Percentiles rank a stretch among this genome's conserved stretches.
phyloP scores from a whole-genome alignment of 2,329 filamentous ascomycete species.

The Tolypocladium paradoxum region DNA sequence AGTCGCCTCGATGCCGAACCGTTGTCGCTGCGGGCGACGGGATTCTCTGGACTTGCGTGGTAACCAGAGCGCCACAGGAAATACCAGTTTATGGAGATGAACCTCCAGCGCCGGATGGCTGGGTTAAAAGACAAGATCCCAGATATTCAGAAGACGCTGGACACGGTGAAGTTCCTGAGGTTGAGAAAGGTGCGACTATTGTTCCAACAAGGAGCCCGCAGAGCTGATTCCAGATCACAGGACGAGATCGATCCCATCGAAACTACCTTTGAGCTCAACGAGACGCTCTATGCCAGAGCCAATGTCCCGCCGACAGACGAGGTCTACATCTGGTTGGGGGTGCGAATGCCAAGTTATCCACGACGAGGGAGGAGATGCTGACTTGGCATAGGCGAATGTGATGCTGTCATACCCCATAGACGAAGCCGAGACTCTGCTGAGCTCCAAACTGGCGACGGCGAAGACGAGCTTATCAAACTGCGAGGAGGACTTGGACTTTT shows the following conservation, averaged over 20 bases:
- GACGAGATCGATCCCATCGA: constrained; percentile 61
- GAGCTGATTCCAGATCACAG: constrained; percentile 13
- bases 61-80: constrained; percentile 47
- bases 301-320: constrained; percentile 73
- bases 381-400: constrained; percentile 63
- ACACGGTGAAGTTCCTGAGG: constrained; percentile 80
- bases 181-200: constrained; percentile 51
- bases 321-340: constrained; percentile 94
- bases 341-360: constrained; percentile 24
- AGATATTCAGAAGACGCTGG: constrained; percentile 91
- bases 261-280: constrained; percentile 92
- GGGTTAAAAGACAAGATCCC: constrained; percentile 92
- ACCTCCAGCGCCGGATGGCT: constrained; percentile 70
- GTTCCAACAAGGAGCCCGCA: neutral
- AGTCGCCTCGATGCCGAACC: constrained; percentile 17
- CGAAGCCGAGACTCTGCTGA: constrained; percentile 72
- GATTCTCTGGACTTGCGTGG: neutral
- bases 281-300: constrained; percentile 87
- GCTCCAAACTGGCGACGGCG: constrained; percentile 67
- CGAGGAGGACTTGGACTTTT: constrained; percentile 91
- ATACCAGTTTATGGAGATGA: constrained; percentile 99
- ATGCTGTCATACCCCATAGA: constrained; percentile 92
- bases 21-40: neutral
- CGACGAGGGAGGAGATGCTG: neutral
- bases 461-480: constrained; percentile 75